These are phyloP conservation scores for Metarhizium anisopliae DNA, from an alignment of 2,329 filamentous ascomycete genomes.

Conservation along the genomic window DNA sequence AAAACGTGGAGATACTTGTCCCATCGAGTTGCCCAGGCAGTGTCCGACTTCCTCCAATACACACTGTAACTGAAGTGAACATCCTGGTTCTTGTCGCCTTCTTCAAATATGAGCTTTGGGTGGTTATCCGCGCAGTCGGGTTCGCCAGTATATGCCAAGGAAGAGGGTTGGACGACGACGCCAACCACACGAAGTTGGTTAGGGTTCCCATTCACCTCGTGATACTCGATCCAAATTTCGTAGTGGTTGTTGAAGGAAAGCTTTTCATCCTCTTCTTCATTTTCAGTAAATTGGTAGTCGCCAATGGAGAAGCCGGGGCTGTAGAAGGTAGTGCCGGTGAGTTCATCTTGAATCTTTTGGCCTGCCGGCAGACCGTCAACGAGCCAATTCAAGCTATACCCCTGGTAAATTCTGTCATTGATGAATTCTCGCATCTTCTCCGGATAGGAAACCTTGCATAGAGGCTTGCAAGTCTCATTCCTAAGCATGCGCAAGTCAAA, in stretches of 20 bases:
- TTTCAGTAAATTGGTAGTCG: slow-evolving; percentile 48
- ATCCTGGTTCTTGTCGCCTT: slow-evolving; percentile 40
- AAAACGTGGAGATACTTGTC: slow-evolving; percentile 98
- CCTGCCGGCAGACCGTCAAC: slow-evolving; percentile 90
- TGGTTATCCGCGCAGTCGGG: slow-evolving; percentile 55
- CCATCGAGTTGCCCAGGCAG: slow-evolving; percentile 94
- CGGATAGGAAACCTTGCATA: slow-evolving; percentile 62
- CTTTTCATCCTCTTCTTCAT: slow-evolving; percentile 42
- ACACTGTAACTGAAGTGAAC: slow-evolving; percentile 91
- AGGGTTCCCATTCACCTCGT: slow-evolving; percentile 58
- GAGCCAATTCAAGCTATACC: slow-evolving; percentile 91
- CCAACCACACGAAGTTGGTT: slow-evolving; percentile 82
- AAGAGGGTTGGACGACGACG: slow-evolving; percentile 77
- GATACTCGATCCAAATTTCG: slow-evolving; percentile 88
- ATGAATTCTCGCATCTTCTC: slow-evolving; percentile 65
- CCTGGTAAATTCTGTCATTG: slow-evolving; percentile 71
- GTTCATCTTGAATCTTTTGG: slow-evolving; percentile 68
- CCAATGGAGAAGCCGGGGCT: slow-evolving; percentile 65
- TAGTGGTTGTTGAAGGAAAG: slow-evolving; percentile 84
- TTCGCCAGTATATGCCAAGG: slow-evolving; percentile 48
- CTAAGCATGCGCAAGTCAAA: slow-evolving; percentile 80
- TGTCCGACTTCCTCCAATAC: slow-evolving; percentile 74
- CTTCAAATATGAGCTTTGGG: slow-evolving; percentile 53
- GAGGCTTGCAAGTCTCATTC: slow-evolving; percentile 78
- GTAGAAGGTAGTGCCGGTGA: slow-evolving; percentile 73